phyloP scores from a whole-genome alignment of 169 alveolate species.

The Eimeria tenella region DNA sequence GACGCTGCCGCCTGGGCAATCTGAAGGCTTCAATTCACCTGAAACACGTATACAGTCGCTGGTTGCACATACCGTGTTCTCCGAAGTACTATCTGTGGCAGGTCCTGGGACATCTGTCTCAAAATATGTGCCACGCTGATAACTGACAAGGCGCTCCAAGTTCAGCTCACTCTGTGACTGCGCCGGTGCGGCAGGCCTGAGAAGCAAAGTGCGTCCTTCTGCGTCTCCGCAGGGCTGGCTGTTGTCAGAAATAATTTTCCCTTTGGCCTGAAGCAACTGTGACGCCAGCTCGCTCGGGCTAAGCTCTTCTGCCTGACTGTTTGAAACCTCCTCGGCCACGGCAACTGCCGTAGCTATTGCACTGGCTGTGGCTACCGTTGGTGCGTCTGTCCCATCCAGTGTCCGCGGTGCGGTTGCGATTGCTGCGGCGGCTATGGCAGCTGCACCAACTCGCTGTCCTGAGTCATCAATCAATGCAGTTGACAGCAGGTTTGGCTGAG shows the following conservation, averaged over 20 bases:
- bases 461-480: slow-evolving; percentile 66
- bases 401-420: slow-evolving; percentile 43
- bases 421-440: slow-evolving; percentile 73
- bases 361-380: slow-evolving; percentile 57
- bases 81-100: background rate
- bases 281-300: slow-evolving; percentile 74
- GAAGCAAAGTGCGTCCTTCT: slow-evolving; percentile 59
- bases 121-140: background rate
- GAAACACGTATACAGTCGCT: background rate
- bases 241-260: slow-evolving; percentile 3
- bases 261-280: slow-evolving; percentile 53
- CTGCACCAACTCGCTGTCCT: slow-evolving; percentile 70
- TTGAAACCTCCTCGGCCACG: slow-evolving; percentile 53
- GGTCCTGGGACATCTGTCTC: no score
- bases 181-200: slow-evolving; percentile 59
- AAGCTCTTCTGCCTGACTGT: slow-evolving; percentile 30
- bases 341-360: slow-evolving; percentile 74
- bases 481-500: slow-evolving; percentile 62
- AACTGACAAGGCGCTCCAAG: background rate
- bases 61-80: background rate
- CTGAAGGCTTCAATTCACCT: slow-evolving; percentile 78
- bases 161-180: slow-evolving; percentile 36
- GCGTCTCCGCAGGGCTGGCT: slow-evolving; percentile 18
- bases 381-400: slow-evolving; percentile 24
- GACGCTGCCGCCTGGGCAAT: slow-evolving; percentile 69